Percentiles rank a stretch among this genome's conserved stretches.
phyloP scores from a whole-genome alignment of 2,329 filamentous ascomycete species.

The Ophiostoma quercus region DNA sequence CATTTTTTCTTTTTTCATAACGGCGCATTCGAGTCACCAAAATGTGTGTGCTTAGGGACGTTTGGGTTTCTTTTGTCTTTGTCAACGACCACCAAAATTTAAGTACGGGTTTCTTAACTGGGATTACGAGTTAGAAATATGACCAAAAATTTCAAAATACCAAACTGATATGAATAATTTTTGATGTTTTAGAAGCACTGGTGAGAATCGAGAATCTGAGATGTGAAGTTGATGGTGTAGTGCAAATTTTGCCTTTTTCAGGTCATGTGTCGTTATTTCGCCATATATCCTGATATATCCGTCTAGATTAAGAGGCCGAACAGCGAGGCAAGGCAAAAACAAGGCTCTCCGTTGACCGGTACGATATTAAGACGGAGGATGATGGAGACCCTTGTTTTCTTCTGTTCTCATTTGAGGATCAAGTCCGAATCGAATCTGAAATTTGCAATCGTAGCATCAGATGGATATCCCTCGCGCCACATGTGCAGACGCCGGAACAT shows the following conservation, averaged over 20 bases:
- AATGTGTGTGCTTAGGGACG: constrained; percentile 11
- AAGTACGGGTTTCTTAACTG: constrained; percentile 7
- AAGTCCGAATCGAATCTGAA: background rate
- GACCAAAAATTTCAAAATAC: constrained; percentile 23
- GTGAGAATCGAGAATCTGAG: background rate
- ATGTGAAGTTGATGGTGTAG: background rate
- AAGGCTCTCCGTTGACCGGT: background rate
- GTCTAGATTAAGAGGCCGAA: background rate
- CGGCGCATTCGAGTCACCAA: constrained; percentile 16
- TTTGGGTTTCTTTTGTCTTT: constrained; percentile 17
- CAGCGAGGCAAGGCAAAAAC: background rate
- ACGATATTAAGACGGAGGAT: constrained; percentile 2
- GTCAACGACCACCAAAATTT: constrained; percentile 9
- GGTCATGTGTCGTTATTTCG: background rate
- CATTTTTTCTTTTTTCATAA: constrained; percentile 15
- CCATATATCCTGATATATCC: background rate
- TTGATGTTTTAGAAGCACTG: background rate
- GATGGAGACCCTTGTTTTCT: background rate
- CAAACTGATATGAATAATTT: background rate
- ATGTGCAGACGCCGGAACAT: background rate
- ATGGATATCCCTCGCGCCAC: background rate
- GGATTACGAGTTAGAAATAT: constrained; percentile 14
- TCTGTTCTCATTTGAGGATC: background rate
- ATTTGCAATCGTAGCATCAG: background rate
- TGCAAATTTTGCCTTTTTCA: background rate